Conservation (phyloP, 2,329 filamentous ascomycete species). For the Aspergillus pseudoviridinutans region DNA sequence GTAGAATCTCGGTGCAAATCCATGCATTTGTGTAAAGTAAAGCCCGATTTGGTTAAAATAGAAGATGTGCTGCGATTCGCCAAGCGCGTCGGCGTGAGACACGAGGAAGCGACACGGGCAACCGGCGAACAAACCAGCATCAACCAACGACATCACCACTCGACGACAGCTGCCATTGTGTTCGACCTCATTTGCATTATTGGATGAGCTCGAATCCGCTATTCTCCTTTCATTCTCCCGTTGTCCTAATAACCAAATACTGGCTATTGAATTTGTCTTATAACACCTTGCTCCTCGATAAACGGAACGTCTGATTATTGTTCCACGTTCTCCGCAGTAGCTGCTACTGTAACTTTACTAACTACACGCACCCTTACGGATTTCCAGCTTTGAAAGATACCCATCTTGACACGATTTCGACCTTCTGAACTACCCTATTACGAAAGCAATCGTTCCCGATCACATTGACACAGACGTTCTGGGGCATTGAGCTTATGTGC, state of each 20-base stretch:
- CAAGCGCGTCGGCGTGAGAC: conserved; percentile 11
- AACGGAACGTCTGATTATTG: not conserved
- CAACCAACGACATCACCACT: conserved; percentile 9
- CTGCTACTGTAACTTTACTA: not conserved
- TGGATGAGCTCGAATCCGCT: not conserved
- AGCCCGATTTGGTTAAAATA: not conserved
- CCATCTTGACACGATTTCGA: not conserved
- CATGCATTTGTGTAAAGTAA: not conserved
- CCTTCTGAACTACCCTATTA: not conserved
- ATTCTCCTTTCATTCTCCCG: not conserved
- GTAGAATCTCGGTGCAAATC: not conserved
- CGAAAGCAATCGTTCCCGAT: not conserved
- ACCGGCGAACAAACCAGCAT: conserved; percentile 1
- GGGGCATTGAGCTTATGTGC: conserved; percentile 24
- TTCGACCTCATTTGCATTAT: not conserved
- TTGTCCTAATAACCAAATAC: not conserved
- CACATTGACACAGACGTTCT: not conserved
- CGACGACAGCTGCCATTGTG: not conserved
- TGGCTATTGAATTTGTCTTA: not conserved
- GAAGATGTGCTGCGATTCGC: not conserved
- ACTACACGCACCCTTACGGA: not conserved
- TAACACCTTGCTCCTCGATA: not conserved
- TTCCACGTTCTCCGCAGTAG: not conserved
- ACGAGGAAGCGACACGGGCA: conserved; percentile 3
- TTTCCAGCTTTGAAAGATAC: not conserved